Evolutionary conservation across 202 grass and related monocot species (phyloP).

Genomic region (Carex arenaria): DNA sequence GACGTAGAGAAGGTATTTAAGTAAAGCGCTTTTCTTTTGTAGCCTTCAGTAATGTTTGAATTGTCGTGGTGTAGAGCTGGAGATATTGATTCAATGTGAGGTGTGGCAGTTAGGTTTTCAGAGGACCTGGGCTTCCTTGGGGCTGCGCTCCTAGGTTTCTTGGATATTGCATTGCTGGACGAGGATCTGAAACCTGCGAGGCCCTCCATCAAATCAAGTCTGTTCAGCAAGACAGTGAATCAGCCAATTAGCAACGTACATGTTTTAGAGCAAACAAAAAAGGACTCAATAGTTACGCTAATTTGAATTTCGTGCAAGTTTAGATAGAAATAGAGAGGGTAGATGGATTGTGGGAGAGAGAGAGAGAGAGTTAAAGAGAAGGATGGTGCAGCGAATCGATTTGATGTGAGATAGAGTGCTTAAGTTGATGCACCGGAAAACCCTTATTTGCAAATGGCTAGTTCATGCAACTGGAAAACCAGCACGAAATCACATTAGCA

Average conservation of each 20-base stretch:
- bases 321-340: not conserved
- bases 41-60: slow-evolving; percentile 14
- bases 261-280: not conserved
- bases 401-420: not conserved
- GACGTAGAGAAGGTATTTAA: slow-evolving; percentile 38
- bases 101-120: slow-evolving; percentile 35
- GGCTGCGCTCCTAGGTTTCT: slow-evolving; percentile 51
- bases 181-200: slow-evolving; percentile 13
- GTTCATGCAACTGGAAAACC: not conserved
- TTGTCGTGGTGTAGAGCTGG: slow-evolving; percentile 31
- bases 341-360: not conserved
- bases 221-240: slow-evolving; percentile 18
- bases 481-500: not conserved
- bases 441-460: not conserved
- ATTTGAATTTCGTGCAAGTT: not conserved
- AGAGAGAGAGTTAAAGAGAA: not conserved
- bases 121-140: slow-evolving; percentile 52
- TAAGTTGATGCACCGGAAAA: not conserved
- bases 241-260: slow-evolving; percentile 23
- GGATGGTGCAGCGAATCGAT: not conserved
- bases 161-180: slow-evolving; percentile 17
- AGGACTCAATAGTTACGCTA: not conserved
- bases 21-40: slow-evolving; percentile 64
- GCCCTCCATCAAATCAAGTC: slow-evolving; percentile 30
- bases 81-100: slow-evolving; percentile 33